Evolutionary conservation across 2,329 filamentous ascomycete genomes (phyloP), one percentile per base, ranked within the genome.

Genomic region (Verticillium dahliae): DNA sequence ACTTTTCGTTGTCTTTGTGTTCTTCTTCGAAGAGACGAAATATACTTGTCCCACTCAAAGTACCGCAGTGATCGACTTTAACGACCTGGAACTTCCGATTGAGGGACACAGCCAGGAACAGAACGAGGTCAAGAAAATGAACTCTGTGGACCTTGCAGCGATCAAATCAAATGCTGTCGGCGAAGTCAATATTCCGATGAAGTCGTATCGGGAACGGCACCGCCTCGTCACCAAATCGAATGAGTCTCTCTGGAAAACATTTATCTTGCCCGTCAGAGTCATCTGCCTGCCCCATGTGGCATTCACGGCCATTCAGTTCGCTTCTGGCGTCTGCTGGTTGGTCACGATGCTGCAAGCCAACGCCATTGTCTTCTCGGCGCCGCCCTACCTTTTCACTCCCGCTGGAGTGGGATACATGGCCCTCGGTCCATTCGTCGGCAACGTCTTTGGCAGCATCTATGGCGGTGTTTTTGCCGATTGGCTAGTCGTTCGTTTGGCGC

Each of bases 401-500:
- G 58, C 57, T 0, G 64, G 65, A 0, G 58, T 73, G 7, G 71
- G 71, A 1, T 59, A 70, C 14, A 69, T 72, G 63, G 66, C 61
- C 6, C 57, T 72, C 2, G 68, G 69, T 1, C 69, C 70, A 0
- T 73, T 77, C 7, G 67, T 78, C 6, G 76, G 76, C 0, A 75
- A 74, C 10, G 58, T 77, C 2, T 65, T 77, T 7, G 76, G 73
- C 2, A 66, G 69, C 0, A 34, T 76, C 2, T 73, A 75, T 27
- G 75, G 74, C 1, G 74, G 75, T 0, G 69, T 73, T 2, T 54
- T 78, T 2, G 74, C 74, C 66, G 84, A 85, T 68, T 72, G 69
- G 60, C 74, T 85, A 14, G 75, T 84, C n/a, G 62, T 73, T n/a
- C 69, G 68, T 45, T 67, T 85, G 38, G 75, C 80, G 1, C 76